Conservation (phyloP, 148 eudicot genomes). For the Persicaria tinctoria region DNA sequence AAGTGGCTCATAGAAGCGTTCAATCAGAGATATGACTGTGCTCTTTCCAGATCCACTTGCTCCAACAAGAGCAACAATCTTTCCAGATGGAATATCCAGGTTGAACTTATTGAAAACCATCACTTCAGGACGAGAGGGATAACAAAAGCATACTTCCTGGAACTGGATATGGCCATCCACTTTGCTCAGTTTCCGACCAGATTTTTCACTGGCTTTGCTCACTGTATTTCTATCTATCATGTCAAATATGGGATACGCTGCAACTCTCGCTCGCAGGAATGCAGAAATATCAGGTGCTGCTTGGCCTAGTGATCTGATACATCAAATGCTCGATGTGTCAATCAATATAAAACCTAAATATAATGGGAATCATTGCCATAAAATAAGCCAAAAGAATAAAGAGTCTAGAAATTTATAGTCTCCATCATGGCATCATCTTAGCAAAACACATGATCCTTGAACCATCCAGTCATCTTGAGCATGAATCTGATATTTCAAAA, state of each 20-base stretch:
- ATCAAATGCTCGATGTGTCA: slow-evolving; percentile 11
- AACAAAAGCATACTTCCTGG: slow-evolving; percentile 71
- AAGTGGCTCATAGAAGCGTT: slow-evolving; percentile 89
- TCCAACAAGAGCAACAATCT: slow-evolving; percentile 96
- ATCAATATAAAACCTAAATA: slow-evolving; percentile 3
- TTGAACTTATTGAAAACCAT: slow-evolving; percentile 55
- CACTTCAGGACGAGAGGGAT: slow-evolving; percentile 93
- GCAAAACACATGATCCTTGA: neutral
- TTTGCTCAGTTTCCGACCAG: slow-evolving; percentile 43
- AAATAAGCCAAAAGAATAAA: neutral
- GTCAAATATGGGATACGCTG: slow-evolving; percentile 85
- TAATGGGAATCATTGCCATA: neutral
- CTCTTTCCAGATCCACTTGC: slow-evolving; percentile 98
- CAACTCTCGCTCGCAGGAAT: slow-evolving; percentile 72
- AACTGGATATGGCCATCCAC: slow-evolving; percentile 87
- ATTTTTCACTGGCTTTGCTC: slow-evolving; percentile 37
- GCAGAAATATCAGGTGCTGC: slow-evolving; percentile 96
- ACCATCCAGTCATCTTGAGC: neutral
- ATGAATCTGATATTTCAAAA: neutral
- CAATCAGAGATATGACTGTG: slow-evolving; percentile 88
- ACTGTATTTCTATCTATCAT: slow-evolving; percentile 75
- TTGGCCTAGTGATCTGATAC: slow-evolving; percentile 83
- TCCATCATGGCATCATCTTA: neutral
- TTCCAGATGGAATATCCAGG: slow-evolving; percentile 83
- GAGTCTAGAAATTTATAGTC: neutral